Evolutionary conservation across 257 asterid genomes (phyloP), one percentile per base, ranked within the genome.

Genomic region (Thymus quinquecostatus): DNA sequence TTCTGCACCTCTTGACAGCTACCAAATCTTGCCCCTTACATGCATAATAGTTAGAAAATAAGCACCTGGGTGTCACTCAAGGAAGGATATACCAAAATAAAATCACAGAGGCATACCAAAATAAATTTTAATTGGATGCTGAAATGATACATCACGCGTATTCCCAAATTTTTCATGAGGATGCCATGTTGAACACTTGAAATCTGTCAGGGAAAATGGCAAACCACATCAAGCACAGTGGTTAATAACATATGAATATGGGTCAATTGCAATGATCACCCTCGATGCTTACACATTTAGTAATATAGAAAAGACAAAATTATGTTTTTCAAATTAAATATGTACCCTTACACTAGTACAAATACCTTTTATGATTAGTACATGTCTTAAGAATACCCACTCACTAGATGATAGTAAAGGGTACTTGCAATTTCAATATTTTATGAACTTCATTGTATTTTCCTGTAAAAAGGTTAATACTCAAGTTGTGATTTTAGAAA

Each of bases 111-210:
- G 66, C 81, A n/a, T 86, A 92, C 99, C 99, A 72, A 95, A 84
- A 77, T 95, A 95, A 60, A 95, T 30, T 83, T 95, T 95, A 63
- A 95, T 92, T 72, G 99, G 99, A 83, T 95, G 99, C 71, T 84
- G 98, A 84, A 95, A 95, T 65, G 98, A 89, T 69, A 83, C 84
- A 54, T 84, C 84, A 36, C 98, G 96, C 43, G 87, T 76, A 74
- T 86, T 85, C 73, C 96, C 98, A 73, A 81, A 78, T 68, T 82
- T 86, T 67, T 83, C 95, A 82, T 86, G 85, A 65, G 89, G 84
- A 66, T 60, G 65, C 99, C 99, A 95, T 57, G 85, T 51, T 58
- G 89, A 81, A 79, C 97, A 86, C 80, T 82, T 88, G 82, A 92
- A 89, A 66, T 92, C 99, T 95, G 71, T 32, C 58, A 69, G 78